Evolutionary conservation across 2,329 filamentous ascomycete genomes (phyloP), one percentile per base, ranked within the genome.

Genomic region (Paracoccidioides lutzii): DNA sequence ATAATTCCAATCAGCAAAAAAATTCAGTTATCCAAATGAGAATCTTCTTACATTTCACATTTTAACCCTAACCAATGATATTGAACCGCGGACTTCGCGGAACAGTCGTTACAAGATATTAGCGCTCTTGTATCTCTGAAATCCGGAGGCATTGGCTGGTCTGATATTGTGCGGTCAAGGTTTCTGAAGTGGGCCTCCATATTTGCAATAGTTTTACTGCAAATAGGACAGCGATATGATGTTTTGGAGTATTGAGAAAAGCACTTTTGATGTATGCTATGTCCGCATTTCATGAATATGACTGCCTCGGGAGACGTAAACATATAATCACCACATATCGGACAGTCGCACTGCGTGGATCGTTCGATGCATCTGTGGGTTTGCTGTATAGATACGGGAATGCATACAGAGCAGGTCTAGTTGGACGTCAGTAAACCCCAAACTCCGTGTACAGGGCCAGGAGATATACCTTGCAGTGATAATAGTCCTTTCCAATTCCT

Each of bases 61-160:
- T 95, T 95, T 48, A 95, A 76, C 0, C 93, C 93, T 4, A 97
- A 76, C 89, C 93, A 98, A 71, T 98, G 93, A 67, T 94, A 98
- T 35, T 81, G 80, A 28, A 93, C 89, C 28, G 87, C 86, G 59
- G 86, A 90, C 67, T 90, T 90, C 10, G 87, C 87, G 48, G 84
- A 88, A 71, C 93, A 98, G 72, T 98, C 93, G 68, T 98, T 97
- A 71, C 93, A 98, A 59, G 90, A 82, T 52, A 97, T 82, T 60
- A 90, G 81, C 12, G 90, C 91, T 59, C 83, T 83, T 4, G 88
- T 90, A 63, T 89, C 82, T 58, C 76, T 78, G 64, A 90, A 95
- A 60, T 94, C 87, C 5, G 78, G 73, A 0, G 93, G 93, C 90
- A 98, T 97, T 1, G 93, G 93, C 67, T 98, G 93, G 46, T 80